Base-by-base conservation (phyloP, 2,329 filamentous ascomycete genomes). In the Fusarium odoratissimum region DNA sequence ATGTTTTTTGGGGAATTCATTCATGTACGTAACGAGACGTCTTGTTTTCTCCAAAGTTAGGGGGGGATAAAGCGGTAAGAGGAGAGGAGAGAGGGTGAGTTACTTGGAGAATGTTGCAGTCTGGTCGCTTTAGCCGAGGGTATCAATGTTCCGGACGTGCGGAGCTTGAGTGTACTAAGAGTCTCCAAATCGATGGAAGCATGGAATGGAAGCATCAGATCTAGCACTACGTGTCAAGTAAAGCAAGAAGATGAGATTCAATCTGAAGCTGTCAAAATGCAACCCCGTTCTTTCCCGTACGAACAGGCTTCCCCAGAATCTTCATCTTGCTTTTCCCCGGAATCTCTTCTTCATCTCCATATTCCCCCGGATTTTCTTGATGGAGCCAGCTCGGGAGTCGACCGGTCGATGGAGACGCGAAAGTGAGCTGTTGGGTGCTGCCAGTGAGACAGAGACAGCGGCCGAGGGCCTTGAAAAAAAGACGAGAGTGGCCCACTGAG, bases 261-360 rank as follows among this genome's bases (percentile, higher is more conserved):
- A 38, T 52, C 23, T 52, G 49, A 12, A 40, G 49, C 33, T 40
- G 49, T 54, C 49, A 62, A 45, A 60, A 67, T 59, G 61, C 56
- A 59, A 60, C 55, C 57, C 66, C 66, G 58, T 64, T 60, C 31
- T 60, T 41, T 45, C 33, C 61, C 41, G 37, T 46, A 28, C 44
- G 23, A 54, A 16, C 55, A 71, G 70, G 70, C 70, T 73, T 73
- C 71, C 71, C 71, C 71, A 60, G 68, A 72, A 69, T 70, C 67
- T 64, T 46, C 40, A 68, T 69, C 51, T 52, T 48, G n/a, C 40
- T 30, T 68, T 64, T 69, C 67, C 67, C 67, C 67, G 54, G 69
- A 72, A 73, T 73, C 71, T 68, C 48, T 25, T 23, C 28, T 51
- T 49, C 31, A 61, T 60, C 71, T 58, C 64, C 61, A 67, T 49